Base-by-base conservation (phyloP, 2,329 filamentous ascomycete genomes). In the Cyanodermella asteris region DNA sequence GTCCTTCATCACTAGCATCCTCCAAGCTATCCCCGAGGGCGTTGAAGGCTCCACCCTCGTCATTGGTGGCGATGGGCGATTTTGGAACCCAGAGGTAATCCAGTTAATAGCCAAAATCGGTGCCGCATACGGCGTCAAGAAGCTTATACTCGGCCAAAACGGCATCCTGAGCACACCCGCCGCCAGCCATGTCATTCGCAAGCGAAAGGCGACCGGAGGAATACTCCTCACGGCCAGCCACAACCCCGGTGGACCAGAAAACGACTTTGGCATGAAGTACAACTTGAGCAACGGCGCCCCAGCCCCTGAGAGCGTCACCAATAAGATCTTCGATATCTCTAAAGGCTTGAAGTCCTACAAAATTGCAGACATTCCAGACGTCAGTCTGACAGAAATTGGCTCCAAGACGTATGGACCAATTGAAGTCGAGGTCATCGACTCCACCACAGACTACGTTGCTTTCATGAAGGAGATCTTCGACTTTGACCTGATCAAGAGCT, bases 261-360 rank as follows among this genome's bases (percentile, higher is more conserved):
- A 87, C 48, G 87, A 97, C 55, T 97, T 97, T 42, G 87, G 87
- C 40, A 97, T 97, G 71, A 97, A 97, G 61, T 97, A 97, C 67
- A 97, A 97, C 63, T 63, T 97, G 31, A 62, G 80, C 49, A 94
- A 97, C 45, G 87, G 87, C 41, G 87, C 82, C 28, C 87, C 87
- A 21, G 87, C 87, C 28, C 87, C 87, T 30, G 87, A 97, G 53
- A 73, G 76, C 27, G 78, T 97, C 37, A 97, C 87, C 38, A 90
- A 97, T 69, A 91, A 91, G 60, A 94, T 97, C 50, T 94, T 67
- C 57, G 78, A 84, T 41, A 69, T 72, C 32, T 84, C 84, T 39
- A 94, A 93, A 64, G 70, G 64, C 34, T 63, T 97, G 39, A 77
- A 69, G 22, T 80, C 74, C 25, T 97, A 94, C 66, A 91, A 93